Evolutionary conservation across 192 early-diverging fungal genomes (phyloP), one percentile per base, ranked within the genome.

Genomic region (Allomyces javanicus): DNA sequence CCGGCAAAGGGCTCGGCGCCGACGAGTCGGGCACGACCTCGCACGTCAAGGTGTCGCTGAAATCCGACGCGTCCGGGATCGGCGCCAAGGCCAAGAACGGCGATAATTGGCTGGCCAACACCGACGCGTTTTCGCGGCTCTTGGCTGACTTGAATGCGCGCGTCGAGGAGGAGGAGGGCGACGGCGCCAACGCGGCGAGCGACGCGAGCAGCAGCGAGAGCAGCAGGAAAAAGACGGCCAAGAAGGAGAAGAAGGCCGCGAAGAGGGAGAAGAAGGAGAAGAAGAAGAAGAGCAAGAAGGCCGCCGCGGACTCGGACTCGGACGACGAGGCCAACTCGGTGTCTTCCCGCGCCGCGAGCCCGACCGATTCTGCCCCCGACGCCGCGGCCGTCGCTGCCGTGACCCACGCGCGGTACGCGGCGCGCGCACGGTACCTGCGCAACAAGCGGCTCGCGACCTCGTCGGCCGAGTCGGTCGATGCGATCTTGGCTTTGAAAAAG

Each of bases 21-120:
- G 87, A 94, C 64, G 88, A 91, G 70, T 84, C 92, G 69, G 96
- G 96, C 66, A 71, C 73, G 50, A 78, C 79, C 61, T 85, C 90
- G 55, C 87, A 98, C 70, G 81, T 98, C 65, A 92, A 91, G 73
- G 86, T 94, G 63, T 76, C 77, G 58, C 72, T 90, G 27, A 98
- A 96, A 79, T 78, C 83, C 63, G 85, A 96, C 74, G 87, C 83
- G 67, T 75, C 87, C n/a, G 95, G 95, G 65, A 73, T 98, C 17
- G 95, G 95, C 23, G 92, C 93, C 1, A 87, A 86, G 61, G 85
- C 84, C 67, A 91, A 91, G 40, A 86, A 83, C 10, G 82, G 78
- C 33, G 89, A 95, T 69, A 96, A 96, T 73, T 98, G 95, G 95
- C 81, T 98, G 21, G 93, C 88, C 64, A 92, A 94, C 73, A 83